phyloP scores from a whole-genome alignment of 768 basidiomycete genomes.

The Phlebiopsis gigantea region DNA sequence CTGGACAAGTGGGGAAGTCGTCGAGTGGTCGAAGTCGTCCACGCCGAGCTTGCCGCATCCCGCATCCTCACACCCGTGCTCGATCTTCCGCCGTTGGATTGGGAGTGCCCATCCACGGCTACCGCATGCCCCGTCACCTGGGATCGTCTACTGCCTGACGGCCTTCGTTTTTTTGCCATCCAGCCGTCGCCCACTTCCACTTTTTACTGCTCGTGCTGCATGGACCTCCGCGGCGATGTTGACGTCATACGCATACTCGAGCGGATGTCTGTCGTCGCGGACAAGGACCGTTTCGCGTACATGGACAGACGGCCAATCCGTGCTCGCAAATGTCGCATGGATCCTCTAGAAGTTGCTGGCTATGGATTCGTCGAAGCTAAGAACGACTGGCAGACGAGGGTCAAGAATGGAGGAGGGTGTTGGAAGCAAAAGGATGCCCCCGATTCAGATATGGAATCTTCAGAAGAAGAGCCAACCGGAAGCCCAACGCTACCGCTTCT shows the following conservation, averaged over 20 bases:
- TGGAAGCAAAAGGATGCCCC: constrained; percentile 8
- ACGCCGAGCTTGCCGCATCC: constrained; percentile 15
- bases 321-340: constrained; percentile 6
- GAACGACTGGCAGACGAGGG: constrained; percentile 16
- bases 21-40: constrained; percentile 17
- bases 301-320: constrained; percentile 9
- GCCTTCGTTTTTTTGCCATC: constrained; percentile 13
- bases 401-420: constrained; percentile 11
- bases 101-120: constrained; percentile 5
- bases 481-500: neutral
- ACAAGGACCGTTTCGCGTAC: constrained; percentile 17
- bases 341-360: constrained; percentile 7
- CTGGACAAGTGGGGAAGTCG: constrained; percentile 18
- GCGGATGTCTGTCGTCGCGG: constrained; percentile 12
- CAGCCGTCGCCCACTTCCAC: constrained; percentile 18
- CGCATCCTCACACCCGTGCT: constrained; percentile 12
- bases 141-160: constrained; percentile 9
- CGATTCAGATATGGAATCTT: neutral
- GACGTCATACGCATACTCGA: constrained; percentile 20
- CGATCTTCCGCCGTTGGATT: constrained; percentile 9
- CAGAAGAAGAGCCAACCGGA: neutral
- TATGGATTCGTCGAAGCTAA: constrained; percentile 18
- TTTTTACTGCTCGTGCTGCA: constrained; percentile 21
- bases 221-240: constrained; percentile 18
- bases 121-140: constrained; percentile 8